These are phyloP conservation scores for Microsporum audouinii DNA, from an alignment of 2,329 filamentous ascomycete species.

Conservation along the genomic window DNA sequence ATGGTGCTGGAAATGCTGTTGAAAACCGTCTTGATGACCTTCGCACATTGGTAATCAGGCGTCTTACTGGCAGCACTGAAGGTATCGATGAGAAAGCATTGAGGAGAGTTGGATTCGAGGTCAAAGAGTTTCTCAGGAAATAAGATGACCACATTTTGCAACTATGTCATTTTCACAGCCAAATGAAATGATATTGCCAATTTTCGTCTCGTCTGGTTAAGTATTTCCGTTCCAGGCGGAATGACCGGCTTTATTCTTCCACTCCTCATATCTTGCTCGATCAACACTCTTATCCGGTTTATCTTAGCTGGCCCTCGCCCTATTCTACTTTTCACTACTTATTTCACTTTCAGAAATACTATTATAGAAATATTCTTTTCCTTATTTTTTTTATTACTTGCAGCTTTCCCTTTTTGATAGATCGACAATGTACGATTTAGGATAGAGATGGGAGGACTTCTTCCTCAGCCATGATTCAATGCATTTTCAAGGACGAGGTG, in stretches of 20 bases:
- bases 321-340: neutral
- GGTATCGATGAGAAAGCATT: slow-evolving; percentile 57
- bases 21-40: slow-evolving; percentile 45
- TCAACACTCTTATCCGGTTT: neutral
- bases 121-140: slow-evolving; percentile 53
- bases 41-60: slow-evolving; percentile 42
- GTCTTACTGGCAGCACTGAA: slow-evolving; percentile 23
- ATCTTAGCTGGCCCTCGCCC: neutral
- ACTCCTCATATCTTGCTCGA: neutral
- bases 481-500: neutral
- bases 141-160: neutral
- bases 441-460: neutral
- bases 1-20: slow-evolving; percentile 37
- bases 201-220: neutral
- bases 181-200: too few species aligned
- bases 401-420: neutral
- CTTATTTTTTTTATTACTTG: neutral
- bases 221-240: neutral
- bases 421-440: neutral
- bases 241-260: neutral
- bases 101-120: slow-evolving; percentile 71
- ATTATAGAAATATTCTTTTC: neutral
- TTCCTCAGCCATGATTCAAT: neutral
- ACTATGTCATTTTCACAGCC: neutral
- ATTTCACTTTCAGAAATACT: neutral